Percentiles rank a stretch among this genome's conserved stretches.
phyloP scores from a whole-genome alignment of 2,329 filamentous ascomycete genomes.

The Claviceps pazoutovae region DNA sequence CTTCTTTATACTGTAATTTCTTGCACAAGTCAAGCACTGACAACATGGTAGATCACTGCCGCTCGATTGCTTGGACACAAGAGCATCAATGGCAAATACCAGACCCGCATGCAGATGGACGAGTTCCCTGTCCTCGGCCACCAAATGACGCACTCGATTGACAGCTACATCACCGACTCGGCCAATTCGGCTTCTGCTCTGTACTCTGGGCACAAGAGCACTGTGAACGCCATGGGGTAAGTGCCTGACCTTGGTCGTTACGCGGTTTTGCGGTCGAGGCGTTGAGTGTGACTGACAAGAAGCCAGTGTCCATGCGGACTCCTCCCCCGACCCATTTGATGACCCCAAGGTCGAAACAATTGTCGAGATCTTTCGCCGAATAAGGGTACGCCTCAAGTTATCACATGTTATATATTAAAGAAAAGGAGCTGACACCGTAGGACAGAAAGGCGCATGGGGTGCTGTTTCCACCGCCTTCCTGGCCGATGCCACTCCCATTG shows the following conservation, averaged over 20 bases:
- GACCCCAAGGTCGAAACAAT: conserved; percentile 81
- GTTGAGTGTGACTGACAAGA: background rate
- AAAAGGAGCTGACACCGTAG: background rate
- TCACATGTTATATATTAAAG: background rate
- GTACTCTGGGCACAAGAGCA: conserved; percentile 73
- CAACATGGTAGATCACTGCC: conserved; percentile 44
- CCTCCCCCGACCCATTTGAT: conserved; percentile 57
- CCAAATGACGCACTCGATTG: conserved; percentile 79
- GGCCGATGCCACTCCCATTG: conserved; percentile 71
- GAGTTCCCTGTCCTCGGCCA: conserved; percentile 76
- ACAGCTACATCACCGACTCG: conserved; percentile 74
- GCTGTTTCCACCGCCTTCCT: conserved; percentile 69
- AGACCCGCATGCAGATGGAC: conserved; percentile 62
- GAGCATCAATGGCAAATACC: conserved; percentile 73
- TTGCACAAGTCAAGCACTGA: background rate
- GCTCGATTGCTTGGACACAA: conserved; percentile 71
- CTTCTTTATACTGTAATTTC: background rate
- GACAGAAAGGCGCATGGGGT: conserved; percentile 40
- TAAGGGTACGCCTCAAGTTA: conserved; percentile 37
- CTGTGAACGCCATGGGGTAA: conserved; percentile 64
- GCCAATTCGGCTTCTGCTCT: conserved; percentile 74
- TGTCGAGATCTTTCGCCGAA: conserved; percentile 60
- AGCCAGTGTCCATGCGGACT: conserved; percentile 57
- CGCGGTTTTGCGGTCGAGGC: background rate
- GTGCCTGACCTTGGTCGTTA: background rate